Percentiles rank a stretch among this genome's conserved stretches.
These are phyloP conservation scores for Botrytis sinoallii DNA, from an alignment of 2,329 filamentous ascomycete genomes.

Conservation along the genomic window DNA sequence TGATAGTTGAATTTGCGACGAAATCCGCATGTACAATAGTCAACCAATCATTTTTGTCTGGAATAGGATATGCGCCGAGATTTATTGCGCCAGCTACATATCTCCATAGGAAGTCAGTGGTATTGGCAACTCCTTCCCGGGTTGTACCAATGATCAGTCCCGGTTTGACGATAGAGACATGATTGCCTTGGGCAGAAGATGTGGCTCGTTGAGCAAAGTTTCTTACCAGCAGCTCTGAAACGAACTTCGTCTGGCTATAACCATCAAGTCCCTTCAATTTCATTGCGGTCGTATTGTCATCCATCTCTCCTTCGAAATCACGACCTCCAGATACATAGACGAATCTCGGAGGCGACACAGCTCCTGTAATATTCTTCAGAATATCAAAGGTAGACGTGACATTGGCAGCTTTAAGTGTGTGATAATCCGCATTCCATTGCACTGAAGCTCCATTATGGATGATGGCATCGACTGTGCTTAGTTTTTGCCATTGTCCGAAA, in stretches of 20 bases:
- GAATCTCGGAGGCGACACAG: neutral
- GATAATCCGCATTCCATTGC: constrained; percentile 71
- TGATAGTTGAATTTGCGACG: constrained; percentile 2
- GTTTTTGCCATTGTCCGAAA: constrained; percentile 59
- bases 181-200: neutral
- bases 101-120: constrained; percentile 31
- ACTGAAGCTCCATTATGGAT: constrained; percentile 78
- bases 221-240: constrained; percentile 55
- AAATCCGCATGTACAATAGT: constrained; percentile 5
- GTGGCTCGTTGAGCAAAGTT: constrained; percentile 13
- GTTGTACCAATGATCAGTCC: constrained; percentile 27
- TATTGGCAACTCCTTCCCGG: constrained; percentile 28
- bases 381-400: constrained; percentile 53
- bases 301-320: neutral
- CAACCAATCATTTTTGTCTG: constrained; percentile 11
- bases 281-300: neutral
- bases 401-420: constrained; percentile 60
- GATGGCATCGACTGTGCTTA: constrained; percentile 63
- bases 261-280: constrained; percentile 51
- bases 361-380: constrained; percentile 16
- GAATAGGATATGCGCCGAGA: constrained; percentile 19
- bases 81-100: constrained; percentile 24
- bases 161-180: constrained; percentile 26
- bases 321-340: constrained; percentile 13
- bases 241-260: constrained; percentile 89